A percentile compares a stretch with the other conserved stretches of the same genome.
Evolutionary conservation across 2,329 filamentous ascomycete species (phyloP).

Genomic region (Aspergillus persii): DNA sequence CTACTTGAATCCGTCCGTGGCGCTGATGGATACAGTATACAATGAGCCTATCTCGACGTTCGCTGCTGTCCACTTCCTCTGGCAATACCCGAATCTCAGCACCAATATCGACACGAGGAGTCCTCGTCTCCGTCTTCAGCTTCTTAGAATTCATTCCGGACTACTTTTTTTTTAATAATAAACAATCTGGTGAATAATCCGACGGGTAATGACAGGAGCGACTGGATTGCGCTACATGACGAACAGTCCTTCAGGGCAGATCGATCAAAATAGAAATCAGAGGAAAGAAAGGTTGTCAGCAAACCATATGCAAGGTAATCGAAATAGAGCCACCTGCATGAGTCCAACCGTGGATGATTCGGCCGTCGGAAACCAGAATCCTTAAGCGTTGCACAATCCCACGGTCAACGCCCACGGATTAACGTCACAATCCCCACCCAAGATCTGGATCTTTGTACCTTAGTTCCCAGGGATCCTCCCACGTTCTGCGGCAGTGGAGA

Average conservation of each 20-base stretch:
- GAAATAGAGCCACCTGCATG: not conserved
- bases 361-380: slow-evolving; percentile 27
- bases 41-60: not conserved
- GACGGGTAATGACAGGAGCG: not conserved
- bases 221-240: not conserved
- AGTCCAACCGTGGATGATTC: slow-evolving; percentile 3
- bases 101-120: not conserved
- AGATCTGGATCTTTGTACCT: not conserved
- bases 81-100: not conserved
- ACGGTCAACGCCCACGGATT: not conserved
- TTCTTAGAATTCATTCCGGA: not conserved
- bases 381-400: slow-evolving; percentile 5
- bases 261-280: not conserved
- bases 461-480: slow-evolving; percentile 4
- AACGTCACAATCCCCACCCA: slow-evolving; percentile 11
- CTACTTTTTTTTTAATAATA: no score
- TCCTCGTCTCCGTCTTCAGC: not conserved
- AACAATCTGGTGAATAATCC: not conserved
- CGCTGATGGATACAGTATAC: not conserved
- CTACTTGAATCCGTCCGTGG: not conserved
- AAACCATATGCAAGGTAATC: not conserved
- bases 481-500: slow-evolving; percentile 6
- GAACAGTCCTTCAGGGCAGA: not conserved
- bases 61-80: not conserved
- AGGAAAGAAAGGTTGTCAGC: not conserved